phyloP scores from a whole-genome alignment of 2,329 filamentous ascomycete genomes.

The Calonectria pauciramosa region DNA sequence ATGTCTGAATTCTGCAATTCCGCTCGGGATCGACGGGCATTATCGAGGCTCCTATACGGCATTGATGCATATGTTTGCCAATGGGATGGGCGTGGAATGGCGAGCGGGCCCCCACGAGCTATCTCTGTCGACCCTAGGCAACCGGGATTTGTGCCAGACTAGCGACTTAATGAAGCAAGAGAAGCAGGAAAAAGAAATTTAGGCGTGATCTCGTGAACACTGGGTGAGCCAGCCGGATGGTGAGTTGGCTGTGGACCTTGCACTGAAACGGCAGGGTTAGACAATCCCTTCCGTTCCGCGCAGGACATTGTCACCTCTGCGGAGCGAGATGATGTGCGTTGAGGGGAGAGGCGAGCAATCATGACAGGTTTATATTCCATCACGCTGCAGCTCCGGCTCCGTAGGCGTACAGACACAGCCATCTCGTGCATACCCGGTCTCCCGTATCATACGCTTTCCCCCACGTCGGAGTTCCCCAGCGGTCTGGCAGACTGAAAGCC shows the following conservation, averaged over 20 bases:
- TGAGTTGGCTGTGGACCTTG: constrained; percentile 9
- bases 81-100: constrained; percentile 21
- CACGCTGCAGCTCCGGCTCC: not conserved
- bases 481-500: not conserved
- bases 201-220: constrained; percentile 32
- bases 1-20: constrained; percentile 32
- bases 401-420: constrained; percentile 4
- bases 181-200: constrained; percentile 23
- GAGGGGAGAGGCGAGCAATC: not conserved
- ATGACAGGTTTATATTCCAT: constrained; percentile 10
- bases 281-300: not conserved
- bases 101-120: constrained; percentile 17
- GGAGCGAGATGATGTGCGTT: not conserved
- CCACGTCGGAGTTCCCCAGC: constrained; percentile 25
- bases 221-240: constrained; percentile 13
- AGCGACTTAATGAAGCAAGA: constrained; percentile 20
- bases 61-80: constrained; percentile 30
- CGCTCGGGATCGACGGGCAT: not conserved
- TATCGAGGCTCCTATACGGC: constrained; percentile 19
- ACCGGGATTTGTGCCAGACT: constrained; percentile 26
- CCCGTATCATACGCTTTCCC: constrained; percentile 15
- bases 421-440: constrained; percentile 18
- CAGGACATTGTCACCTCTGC: constrained; percentile 15
- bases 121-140: constrained; percentile 14
- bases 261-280: constrained; percentile 20